Evolutionary conservation across 805 yeast species (phyloP).

Genomic region (Ogataea neopini): DNA sequence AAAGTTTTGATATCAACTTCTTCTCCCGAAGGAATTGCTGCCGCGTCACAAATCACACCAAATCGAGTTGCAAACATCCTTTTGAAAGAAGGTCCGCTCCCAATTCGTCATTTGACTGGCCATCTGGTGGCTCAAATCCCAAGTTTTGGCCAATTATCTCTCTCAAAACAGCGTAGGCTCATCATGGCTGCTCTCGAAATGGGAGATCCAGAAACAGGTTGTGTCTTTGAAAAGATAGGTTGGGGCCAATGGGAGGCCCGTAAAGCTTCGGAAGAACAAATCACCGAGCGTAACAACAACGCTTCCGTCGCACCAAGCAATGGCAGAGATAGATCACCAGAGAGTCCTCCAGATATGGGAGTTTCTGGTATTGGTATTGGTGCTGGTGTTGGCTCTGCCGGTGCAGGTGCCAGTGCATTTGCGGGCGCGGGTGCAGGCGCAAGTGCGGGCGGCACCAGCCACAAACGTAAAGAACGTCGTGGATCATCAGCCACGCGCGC

Average conservation of each 20-base stretch:
- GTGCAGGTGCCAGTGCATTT: background rate
- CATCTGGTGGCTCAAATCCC: constrained; percentile 74
- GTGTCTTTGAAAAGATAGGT: constrained; percentile 88
- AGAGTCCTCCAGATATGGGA: constrained; percentile 17
- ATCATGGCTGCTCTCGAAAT: constrained; percentile 87
- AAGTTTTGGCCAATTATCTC: constrained; percentile 74
- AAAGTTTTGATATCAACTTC: constrained; percentile 59
- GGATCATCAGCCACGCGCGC: constrained; percentile 9
- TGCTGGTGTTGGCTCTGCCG: background rate
- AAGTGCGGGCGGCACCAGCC: background rate
- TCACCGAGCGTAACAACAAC: constrained; percentile 23
- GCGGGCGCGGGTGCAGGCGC: background rate
- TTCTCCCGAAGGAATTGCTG: constrained; percentile 85
- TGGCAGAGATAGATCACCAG: constrained; percentile 18
- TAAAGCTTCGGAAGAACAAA: constrained; percentile 35
- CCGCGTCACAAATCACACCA: constrained; percentile 84
- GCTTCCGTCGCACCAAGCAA: constrained; percentile 17
- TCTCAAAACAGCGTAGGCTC: constrained; percentile 85
- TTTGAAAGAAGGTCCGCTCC: constrained; percentile 77
- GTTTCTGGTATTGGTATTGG: background rate
- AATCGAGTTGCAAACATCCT: constrained; percentile 70
- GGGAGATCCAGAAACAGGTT: constrained; percentile 58
- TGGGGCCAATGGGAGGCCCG: constrained; percentile 98
- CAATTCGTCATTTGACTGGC: constrained; percentile 85
- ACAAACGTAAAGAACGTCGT: constrained; percentile 16